These are phyloP conservation scores for Sanghuangporus weigelae DNA, from an alignment of 1,284 basidiomycete genomes.

Conservation along the genomic window DNA sequence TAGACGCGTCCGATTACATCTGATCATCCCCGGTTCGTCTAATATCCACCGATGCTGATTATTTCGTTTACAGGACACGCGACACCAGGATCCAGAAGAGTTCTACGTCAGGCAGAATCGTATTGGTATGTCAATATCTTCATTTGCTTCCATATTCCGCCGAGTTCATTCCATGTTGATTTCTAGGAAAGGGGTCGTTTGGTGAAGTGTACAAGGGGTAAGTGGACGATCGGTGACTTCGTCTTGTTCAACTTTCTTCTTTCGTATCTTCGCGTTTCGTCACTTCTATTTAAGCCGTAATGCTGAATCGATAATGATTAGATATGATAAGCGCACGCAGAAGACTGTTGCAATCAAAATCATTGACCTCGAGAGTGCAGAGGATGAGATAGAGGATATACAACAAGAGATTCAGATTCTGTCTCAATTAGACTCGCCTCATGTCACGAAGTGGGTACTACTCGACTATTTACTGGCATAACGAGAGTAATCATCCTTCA, in stretches of 20 bases:
- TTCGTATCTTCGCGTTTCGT: background rate
- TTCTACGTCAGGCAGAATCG: conserved; percentile 95
- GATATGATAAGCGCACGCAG: conserved; percentile 88
- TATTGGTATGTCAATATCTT: conserved; percentile 63
- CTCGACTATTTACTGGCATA: background rate
- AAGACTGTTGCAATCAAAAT: conserved; percentile 98
- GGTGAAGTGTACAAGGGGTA: conserved; percentile 98
- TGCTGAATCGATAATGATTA: conserved; percentile 28
- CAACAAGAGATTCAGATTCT: conserved; percentile 99
- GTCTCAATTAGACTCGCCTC: conserved; percentile 93
- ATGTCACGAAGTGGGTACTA: conserved; percentile 78
- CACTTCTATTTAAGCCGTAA: background rate
- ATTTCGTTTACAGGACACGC: conserved; percentile 45
- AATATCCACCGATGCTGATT: background rate
- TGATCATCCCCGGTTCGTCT: background rate
- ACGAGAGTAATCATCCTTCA: background rate
- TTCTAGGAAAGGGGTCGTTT: conserved; percentile 88
- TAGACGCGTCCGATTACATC: background rate
- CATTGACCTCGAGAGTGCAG: conserved; percentile 97
- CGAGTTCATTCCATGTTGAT: conserved; percentile 9
- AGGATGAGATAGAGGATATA: conserved; percentile 99
- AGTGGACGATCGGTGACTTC: conserved; percentile 20
- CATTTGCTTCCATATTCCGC: background rate
- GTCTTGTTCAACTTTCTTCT: conserved; percentile 7
- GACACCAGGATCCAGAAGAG: conserved; percentile 84